phyloP scores from a whole-genome alignment of 1,284 basidiomycete genomes.

The Apiotrichum porosum region DNA sequence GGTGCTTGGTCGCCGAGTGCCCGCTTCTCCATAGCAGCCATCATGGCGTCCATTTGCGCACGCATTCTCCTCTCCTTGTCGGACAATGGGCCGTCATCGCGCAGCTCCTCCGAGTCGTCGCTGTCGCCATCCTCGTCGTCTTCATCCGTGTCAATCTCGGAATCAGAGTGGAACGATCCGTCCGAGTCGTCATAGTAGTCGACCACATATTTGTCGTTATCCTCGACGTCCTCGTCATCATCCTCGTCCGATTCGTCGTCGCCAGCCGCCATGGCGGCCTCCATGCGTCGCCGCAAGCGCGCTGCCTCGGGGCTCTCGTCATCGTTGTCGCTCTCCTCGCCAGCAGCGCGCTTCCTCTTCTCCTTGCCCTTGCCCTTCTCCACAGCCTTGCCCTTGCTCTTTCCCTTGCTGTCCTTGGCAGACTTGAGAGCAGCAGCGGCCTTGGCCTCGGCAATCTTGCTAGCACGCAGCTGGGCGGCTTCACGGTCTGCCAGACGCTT shows the following conservation, averaged over 20 bases:
- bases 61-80: constrained; percentile 18
- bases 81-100: constrained; percentile 26
- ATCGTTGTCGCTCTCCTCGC: constrained; percentile 16
- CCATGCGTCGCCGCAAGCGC: constrained; percentile 22
- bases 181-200: constrained; percentile 4
- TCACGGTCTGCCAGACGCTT: constrained; percentile 7
- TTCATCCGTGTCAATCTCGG: constrained; percentile 18
- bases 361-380: constrained; percentile 2
- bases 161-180: constrained; percentile 27
- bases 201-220: constrained; percentile 23
- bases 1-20: constrained; percentile 17
- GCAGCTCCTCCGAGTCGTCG: constrained; percentile 29
- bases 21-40: constrained; percentile 35
- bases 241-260: constrained; percentile 14
- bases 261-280: constrained; percentile 16
- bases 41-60: constrained; percentile 32
- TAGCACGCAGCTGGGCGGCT: constrained; percentile 19
- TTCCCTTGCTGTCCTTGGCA: constrained; percentile 1
- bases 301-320: constrained; percentile 21
- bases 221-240: constrained; percentile 23
- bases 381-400: constrained; percentile 10
- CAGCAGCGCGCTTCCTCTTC: constrained; percentile 7
- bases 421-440: constrained; percentile 2
- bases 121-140: constrained; percentile 22
- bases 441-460: constrained; percentile 23